phyloP scores from a whole-genome alignment of 805 yeast species.

The Scheffersomyces coipomensis region DNA sequence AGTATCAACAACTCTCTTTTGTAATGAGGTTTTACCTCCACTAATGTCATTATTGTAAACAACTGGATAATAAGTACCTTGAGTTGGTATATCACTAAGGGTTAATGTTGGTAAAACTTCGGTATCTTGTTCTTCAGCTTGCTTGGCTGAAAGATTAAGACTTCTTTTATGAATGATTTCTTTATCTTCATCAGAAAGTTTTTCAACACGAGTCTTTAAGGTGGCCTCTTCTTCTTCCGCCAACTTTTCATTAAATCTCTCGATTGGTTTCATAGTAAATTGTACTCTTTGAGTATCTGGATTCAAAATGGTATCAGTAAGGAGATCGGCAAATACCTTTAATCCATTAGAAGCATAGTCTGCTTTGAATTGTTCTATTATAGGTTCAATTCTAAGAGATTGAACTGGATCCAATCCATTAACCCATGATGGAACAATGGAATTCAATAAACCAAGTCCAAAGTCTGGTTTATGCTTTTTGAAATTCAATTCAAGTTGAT shows the following conservation, averaged over 20 bases:
- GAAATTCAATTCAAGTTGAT: conserved; percentile 80
- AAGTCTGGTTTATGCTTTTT: conserved; percentile 88
- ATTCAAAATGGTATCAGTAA: conserved; percentile 50
- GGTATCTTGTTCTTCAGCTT: conserved; percentile 67
- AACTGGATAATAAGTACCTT: conserved; percentile 40
- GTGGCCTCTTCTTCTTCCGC: conserved; percentile 57
- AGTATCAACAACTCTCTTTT: conserved; percentile 61
- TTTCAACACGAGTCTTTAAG: conserved; percentile 40
- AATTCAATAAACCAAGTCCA: conserved; percentile 74
- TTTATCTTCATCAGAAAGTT: conserved; percentile 55
- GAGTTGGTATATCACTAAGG: conserved; percentile 67
- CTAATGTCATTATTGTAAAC: conserved; percentile 21
- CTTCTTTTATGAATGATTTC: conserved; percentile 62
- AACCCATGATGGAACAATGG: conserved; percentile 82
- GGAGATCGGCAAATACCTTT: conserved; percentile 55
- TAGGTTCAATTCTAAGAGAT: conserved; percentile 60
- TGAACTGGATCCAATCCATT: conserved; percentile 78
- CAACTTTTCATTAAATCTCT: conserved; percentile 48
- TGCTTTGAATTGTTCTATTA: conserved; percentile 56
- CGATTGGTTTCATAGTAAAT: conserved; percentile 75
- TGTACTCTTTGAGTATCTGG: conserved; percentile 54
- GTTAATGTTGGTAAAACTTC: conserved; percentile 78
- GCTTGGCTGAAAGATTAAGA: conserved; percentile 55
- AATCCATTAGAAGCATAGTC: conserved; percentile 55
- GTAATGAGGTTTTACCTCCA: conserved; percentile 28